Percentiles rank a stretch among this genome's conserved stretches.
Conservation (phyloP, 495 filamentous ascomycete species). For the Cercophora scortea region DNA sequence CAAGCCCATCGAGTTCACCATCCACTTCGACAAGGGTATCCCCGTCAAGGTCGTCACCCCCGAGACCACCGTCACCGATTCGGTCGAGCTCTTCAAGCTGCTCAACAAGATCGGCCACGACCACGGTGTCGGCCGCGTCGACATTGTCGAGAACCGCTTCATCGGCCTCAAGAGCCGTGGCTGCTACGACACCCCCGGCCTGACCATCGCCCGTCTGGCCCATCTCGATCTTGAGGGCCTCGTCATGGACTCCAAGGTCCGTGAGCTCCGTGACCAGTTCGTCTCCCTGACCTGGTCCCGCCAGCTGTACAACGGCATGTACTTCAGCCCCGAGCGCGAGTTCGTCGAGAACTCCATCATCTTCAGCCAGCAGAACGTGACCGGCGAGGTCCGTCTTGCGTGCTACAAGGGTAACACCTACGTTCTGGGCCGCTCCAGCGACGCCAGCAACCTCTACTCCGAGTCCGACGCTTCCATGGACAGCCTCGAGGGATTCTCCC, state of each 20-base stretch:
- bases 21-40: conserved; percentile 80
- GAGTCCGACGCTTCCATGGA: conserved; percentile 81
- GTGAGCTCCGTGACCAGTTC: conserved; percentile 76
- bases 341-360: conserved; percentile 59
- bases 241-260: conserved; percentile 76
- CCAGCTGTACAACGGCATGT: conserved; percentile 70
- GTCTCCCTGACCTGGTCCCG: conserved; percentile 69
- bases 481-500: conserved; percentile 71
- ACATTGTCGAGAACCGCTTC: conserved; percentile 68
- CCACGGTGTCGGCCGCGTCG: conserved; percentile 78
- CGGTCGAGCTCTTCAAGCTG: conserved; percentile 71
- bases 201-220: conserved; percentile 5
- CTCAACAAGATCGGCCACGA: conserved; percentile 70
- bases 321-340: conserved; percentile 76
- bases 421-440: conserved; percentile 65
- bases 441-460: conserved; percentile 81
- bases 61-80: conserved; percentile 62
- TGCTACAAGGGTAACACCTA: conserved; percentile 69
- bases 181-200: conserved; percentile 73
- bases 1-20: conserved; percentile 64
- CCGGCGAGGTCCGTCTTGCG: conserved; percentile 62
- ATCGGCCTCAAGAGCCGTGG: conserved; percentile 69
- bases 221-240: conserved; percentile 68
- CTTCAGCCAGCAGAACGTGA: conserved; percentile 54
- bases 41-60: conserved; percentile 55